Percentiles rank a stretch among this genome's conserved stretches.
phyloP scores from a whole-genome alignment of 164 flowering plant species.

The Macadamia integrifolia region DNA sequence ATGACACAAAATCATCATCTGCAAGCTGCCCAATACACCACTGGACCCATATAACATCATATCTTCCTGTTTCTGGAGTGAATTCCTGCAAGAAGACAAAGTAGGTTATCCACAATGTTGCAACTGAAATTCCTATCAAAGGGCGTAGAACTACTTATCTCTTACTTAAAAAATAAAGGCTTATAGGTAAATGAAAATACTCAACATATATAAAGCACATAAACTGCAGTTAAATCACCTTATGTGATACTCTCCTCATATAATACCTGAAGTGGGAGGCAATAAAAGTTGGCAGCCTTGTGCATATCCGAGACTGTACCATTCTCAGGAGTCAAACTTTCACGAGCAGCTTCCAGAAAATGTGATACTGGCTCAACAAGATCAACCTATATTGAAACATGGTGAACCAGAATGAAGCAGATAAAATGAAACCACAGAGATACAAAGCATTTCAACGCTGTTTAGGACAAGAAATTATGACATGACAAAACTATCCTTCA shows the following conservation, averaged over 20 bases:
- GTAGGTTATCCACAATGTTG: conserved; percentile 5
- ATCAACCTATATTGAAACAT: conserved; percentile 57
- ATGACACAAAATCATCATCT: conserved; percentile 89
- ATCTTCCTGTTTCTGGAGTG: conserved; percentile 76
- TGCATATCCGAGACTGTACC: conserved; percentile 34
- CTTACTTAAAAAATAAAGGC: too few relatives aligned
- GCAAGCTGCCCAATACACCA: conserved; percentile 99
- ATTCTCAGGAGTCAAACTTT: conserved; percentile 50
- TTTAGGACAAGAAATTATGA: too few relatives aligned
- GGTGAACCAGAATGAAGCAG: conserved; percentile 2
- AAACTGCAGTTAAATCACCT: too few relatives aligned
- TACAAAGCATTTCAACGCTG: too few relatives aligned
- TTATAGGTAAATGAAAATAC: neutral
- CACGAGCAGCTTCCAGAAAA: conserved; percentile 85
- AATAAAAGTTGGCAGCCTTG: conserved; percentile 68
- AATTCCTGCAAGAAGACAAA: conserved; percentile 52
- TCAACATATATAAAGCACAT: too few relatives aligned
- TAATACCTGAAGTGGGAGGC: conserved; percentile 87
- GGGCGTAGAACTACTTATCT: neutral
- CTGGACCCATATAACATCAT: conserved; percentile 96
- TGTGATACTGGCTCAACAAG: conserved; percentile 97
- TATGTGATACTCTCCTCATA: neutral
- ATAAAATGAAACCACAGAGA: neutral
- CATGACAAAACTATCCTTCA: too few relatives aligned
- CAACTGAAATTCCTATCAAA: neutral